Percentiles rank a stretch among this genome's conserved stretches.
phyloP scores from a whole-genome alignment of 768 basidiomycete genomes.

The Boletus reticuloceps region DNA sequence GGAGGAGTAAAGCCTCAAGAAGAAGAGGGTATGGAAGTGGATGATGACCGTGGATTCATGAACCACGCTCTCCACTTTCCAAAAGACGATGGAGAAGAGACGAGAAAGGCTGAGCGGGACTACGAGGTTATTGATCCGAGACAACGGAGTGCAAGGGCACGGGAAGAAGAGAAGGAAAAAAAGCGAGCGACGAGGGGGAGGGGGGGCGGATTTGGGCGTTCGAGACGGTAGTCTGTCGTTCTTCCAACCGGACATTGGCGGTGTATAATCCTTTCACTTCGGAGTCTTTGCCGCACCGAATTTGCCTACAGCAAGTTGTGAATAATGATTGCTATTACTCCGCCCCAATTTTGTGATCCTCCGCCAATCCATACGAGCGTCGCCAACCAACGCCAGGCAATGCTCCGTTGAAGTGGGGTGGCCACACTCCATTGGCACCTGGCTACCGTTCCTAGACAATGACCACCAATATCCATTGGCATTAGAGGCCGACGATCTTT shows the following conservation, averaged over 20 bases:
- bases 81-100: slow-evolving; percentile 76
- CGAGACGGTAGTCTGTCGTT: slow-evolving; percentile 22
- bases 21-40: slow-evolving; percentile 67
- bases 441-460: background rate
- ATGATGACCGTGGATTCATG: slow-evolving; percentile 74
- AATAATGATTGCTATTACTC: background rate
- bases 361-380: background rate
- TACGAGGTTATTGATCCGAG: slow-evolving; percentile 90
- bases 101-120: slow-evolving; percentile 73
- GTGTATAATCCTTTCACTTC: background rate
- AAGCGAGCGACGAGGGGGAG: slow-evolving; percentile 38
- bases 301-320: background rate
- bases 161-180: slow-evolving; percentile 73
- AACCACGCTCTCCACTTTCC: slow-evolving; percentile 71
- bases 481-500: background rate
- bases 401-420: background rate
- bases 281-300: background rate
- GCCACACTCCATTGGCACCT: background rate
- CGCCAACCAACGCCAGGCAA: background rate
- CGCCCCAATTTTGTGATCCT: background rate
- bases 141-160: slow-evolving; percentile 66
- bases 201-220: slow-evolving; percentile 16
- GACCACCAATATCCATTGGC: background rate
- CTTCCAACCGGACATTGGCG: background rate
- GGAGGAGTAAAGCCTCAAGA: slow-evolving; percentile 25